phyloP scores from a whole-genome alignment of 2,329 filamentous ascomycete species.

The Pestalotiopsis fici region DNA sequence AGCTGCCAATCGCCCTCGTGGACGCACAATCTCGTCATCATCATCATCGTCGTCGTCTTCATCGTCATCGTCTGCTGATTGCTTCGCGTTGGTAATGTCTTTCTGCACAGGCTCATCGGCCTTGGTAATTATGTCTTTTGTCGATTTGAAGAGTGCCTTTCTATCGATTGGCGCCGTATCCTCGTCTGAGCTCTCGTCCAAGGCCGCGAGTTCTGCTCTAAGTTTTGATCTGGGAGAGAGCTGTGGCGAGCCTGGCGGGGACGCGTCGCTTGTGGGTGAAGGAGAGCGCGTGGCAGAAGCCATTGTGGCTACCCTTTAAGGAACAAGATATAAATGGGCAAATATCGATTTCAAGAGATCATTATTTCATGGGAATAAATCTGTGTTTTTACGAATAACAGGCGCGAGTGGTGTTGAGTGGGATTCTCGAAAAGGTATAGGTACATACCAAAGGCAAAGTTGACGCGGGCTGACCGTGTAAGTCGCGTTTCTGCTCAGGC shows the following conservation, averaged over 20 bases:
- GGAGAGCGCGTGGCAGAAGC: slow-evolving; percentile 44
- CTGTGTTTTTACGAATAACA: slow-evolving; percentile 8
- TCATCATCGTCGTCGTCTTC: slow-evolving; percentile 42
- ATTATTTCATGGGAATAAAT: slow-evolving; percentile 13
- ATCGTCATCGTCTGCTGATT: slow-evolving; percentile 24
- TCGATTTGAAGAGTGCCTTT: slow-evolving; percentile 23
- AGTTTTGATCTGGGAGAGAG: slow-evolving; percentile 58
- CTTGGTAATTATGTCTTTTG: slow-evolving; percentile 17
- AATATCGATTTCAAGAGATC: slow-evolving; percentile 15
- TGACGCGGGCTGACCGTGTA: slow-evolving; percentile 9
- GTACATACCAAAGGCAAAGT: slow-evolving; percentile 4
- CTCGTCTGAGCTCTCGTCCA: slow-evolving; percentile 49
- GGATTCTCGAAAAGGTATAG: slow-evolving; percentile 7
- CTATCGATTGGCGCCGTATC: slow-evolving; percentile 20
- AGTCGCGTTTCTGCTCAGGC: slow-evolving; percentile 10
- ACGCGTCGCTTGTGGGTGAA: slow-evolving; percentile 43
- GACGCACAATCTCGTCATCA: slow-evolving; percentile 40
- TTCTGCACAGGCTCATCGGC: slow-evolving; percentile 13
- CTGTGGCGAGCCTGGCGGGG: slow-evolving; percentile 42
- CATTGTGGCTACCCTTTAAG: slow-evolving; percentile 37
- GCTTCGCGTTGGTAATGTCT: slow-evolving; percentile 18
- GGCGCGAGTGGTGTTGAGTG: slow-evolving; percentile 10
- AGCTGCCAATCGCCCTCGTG: slow-evolving; percentile 35
- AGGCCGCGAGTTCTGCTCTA: slow-evolving; percentile 50
- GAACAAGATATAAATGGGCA: slow-evolving; percentile 10